Base-by-base conservation (phyloP, 495 filamentous ascomycete genomes). In the Schizothecium vesticola region DNA sequence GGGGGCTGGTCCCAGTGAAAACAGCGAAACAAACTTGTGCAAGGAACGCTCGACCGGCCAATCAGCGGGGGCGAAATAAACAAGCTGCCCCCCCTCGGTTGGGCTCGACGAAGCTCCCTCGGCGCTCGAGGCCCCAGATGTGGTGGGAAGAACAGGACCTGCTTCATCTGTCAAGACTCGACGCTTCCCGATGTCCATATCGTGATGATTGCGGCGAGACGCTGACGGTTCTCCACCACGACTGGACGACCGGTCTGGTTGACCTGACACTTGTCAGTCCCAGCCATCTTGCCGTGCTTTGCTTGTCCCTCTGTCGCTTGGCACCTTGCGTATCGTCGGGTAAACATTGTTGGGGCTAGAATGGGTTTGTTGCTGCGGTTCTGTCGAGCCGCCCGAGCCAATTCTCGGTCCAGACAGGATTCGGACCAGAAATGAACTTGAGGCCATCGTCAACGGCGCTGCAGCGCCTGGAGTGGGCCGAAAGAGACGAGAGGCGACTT, bases 21-120 rank as follows among this genome's bases (percentile, higher is more conserved):
- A 60, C 64, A 65, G 56, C 64, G 65, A 63, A 63, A 64, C 55
- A 67, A 31, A 55, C 64, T 67, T 66, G 69, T 67, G 69, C 69
- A 70, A 70, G 69, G 69, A 64, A 70, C 69, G 59, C 60, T 60
- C 11, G 22, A 12, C n/a, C 25, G 51, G 61, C 69, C 43, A 67
- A 70, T 70, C 29, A 64, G 26, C 11, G 56, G 25, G 11, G 51
- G 59, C n/a, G 4, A 57, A 67, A 67, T 70, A 67, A n/a, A 70
- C 63, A 43, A 36, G 19, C 51, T 70, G 16, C 69, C 64, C 64
- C 28, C 69, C 60, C 55, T 51, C 58, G 11, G 25, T 3, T 22
- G 24, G 22, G 61, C 28, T 43, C 33, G 22, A 25, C 33, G 21
- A 26, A 33, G 19, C 24, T 26, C 43, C 31, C 25, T 24, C 56